A percentile compares a stretch with the other conserved stretches of the same genome.
Conservation (phyloP, 768 basidiomycete genomes). For the Mycena chlorophos region DNA sequence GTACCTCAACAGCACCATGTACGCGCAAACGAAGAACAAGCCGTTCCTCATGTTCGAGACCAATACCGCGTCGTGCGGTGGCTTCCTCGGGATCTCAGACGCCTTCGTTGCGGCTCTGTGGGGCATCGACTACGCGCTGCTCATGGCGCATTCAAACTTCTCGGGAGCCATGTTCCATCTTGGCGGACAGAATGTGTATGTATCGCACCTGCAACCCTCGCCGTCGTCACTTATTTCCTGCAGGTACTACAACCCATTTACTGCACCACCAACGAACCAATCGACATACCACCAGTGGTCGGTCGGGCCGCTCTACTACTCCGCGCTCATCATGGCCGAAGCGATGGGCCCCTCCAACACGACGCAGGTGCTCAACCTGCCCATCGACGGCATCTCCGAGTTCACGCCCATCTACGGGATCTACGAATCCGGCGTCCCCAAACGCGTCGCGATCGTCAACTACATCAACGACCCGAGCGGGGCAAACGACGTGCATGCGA, state of each 20-base stretch:
- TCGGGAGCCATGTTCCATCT: slow-evolving; percentile 42
- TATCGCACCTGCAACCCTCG: slow-evolving; percentile 64
- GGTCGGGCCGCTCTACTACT: slow-evolving; percentile 71
- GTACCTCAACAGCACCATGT: slow-evolving; percentile 26
- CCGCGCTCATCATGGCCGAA: slow-evolving; percentile 69
- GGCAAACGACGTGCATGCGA: slow-evolving; percentile 49
- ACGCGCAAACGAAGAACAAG: slow-evolving; percentile 34
- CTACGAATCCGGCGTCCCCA: slow-evolving; percentile 65
- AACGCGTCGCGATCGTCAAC: slow-evolving; percentile 69
- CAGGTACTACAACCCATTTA: slow-evolving; percentile 50
- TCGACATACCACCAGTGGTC: slow-evolving; percentile 67
- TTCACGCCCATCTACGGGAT: slow-evolving; percentile 70
- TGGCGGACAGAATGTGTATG: slow-evolving; percentile 35
- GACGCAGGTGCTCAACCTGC: slow-evolving; percentile 66
- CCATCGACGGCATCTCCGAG: slow-evolving; percentile 44
- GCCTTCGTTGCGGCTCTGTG: slow-evolving; percentile 44
- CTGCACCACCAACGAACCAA: slow-evolving; percentile 53
- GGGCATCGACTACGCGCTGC: slow-evolving; percentile 53
- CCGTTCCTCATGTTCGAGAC: slow-evolving; percentile 56
- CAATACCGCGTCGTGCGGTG: slow-evolving; percentile 15
- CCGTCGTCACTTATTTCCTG: slow-evolving; percentile 53
- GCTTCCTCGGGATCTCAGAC: slow-evolving; percentile 22
- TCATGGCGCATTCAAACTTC: slow-evolving; percentile 52
- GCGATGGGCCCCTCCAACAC: slow-evolving; percentile 60
- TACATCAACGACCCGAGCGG: slow-evolving; percentile 62